Evolutionary conservation across 140 eudicot genomes (phyloP).

Genomic region (Erigeron philadelphicus): DNA sequence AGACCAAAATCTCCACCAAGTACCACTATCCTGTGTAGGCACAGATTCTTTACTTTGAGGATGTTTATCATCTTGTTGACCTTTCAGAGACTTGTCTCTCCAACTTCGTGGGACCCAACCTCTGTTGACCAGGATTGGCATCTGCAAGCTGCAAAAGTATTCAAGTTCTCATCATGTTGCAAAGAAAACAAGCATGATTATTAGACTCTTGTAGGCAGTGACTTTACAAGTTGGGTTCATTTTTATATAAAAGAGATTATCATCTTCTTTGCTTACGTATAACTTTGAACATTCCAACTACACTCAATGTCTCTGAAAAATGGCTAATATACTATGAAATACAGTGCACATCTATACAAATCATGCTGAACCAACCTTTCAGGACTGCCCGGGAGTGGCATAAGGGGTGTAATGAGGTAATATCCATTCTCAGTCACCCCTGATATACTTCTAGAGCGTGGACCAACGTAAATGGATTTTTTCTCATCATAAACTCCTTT

Average conservation of each 20-base stretch:
- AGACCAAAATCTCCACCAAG: slow-evolving; percentile 71
- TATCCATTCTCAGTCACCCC: slow-evolving; percentile 95
- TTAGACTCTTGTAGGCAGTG: neutral
- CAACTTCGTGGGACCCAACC: slow-evolving; percentile 98
- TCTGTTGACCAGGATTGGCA: slow-evolving; percentile 83
- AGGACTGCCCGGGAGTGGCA: slow-evolving; percentile 54
- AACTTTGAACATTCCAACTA: neutral
- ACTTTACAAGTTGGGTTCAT: neutral
- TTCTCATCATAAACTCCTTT: slow-evolving; percentile 76
- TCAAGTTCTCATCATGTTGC: slow-evolving; percentile 17
- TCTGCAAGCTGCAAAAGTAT: slow-evolving; percentile 53
- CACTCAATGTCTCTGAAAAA: neutral
- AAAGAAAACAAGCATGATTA: neutral
- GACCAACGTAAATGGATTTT: slow-evolving; percentile 74
- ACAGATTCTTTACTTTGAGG: slow-evolving; percentile 31
- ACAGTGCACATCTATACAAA: neutral
- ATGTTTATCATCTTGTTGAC: slow-evolving; percentile 30
- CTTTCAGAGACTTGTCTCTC: slow-evolving; percentile 58
- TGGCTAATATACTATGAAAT: neutral
- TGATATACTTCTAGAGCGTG: slow-evolving; percentile 96
- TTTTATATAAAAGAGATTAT: neutral
- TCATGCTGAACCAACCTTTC: slow-evolving; percentile 46
- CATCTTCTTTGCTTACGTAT: neutral
- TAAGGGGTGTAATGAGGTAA: slow-evolving; percentile 78
- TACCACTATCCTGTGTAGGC: slow-evolving; percentile 35